Base-by-base conservation (phyloP, 169 alveolate species). In the Cryptosporidium sp. region DNA sequence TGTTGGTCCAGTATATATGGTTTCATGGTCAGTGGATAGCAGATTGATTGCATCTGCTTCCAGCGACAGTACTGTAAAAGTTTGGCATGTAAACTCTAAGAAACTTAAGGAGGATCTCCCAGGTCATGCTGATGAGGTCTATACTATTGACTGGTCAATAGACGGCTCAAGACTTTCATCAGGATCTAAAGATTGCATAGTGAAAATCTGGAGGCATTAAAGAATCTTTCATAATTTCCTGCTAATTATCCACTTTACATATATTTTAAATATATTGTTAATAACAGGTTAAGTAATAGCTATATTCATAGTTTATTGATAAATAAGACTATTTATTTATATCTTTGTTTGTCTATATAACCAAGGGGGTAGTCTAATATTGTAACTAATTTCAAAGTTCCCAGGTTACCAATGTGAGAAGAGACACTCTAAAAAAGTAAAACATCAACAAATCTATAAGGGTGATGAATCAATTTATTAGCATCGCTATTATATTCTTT, bases 71-170 rank as follows among this genome's bases (percentile, higher is more conserved):
- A 71, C 74, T 3, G 94, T 98, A 80, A 98, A 98, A 91, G 95
- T 97, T 43, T 97, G 99, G 99, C 97, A 97, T 73, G 96, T 96
- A 10, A 95, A 95, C 67, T 95, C 97, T 68, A 92, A 96, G 71
- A 98, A 97, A 84, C 95, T 97, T 43, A 96, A 97, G 94, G 97
- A 93, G 75, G 99, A 97, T 91, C 95, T 98, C 23, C 99, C 99
- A 26, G 99, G 99, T 9, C 99, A 97, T 91, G 98, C 99, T 10
- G 99, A 98, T 91, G 99, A 98, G 85, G 98, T 98, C 4, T 98
- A 97, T 93, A 98, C 99, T 3, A 95, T 98, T 29, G 99, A 98
- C 91, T 98, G 99, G 99, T 93, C 98, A 33, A 97, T 97, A 55
- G 98, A 97, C 85, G 99, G 99, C 39, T 93, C 95, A 37, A 96